Evolutionary conservation across 805 yeast genomes (phyloP), one percentile per base, ranked within the genome.

Genomic region (Hyphopichia homilentoma): DNA sequence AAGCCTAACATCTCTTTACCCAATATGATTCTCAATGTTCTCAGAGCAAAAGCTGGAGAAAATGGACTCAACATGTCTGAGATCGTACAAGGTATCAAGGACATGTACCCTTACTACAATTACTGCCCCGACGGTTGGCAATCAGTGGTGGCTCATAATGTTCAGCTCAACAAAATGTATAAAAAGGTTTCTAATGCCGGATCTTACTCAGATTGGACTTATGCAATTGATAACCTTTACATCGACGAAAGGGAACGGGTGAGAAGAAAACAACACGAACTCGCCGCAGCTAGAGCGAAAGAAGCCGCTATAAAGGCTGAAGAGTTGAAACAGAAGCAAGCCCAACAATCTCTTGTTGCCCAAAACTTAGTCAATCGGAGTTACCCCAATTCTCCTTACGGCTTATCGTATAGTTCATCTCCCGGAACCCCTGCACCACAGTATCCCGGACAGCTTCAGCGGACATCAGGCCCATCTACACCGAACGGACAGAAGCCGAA

Each of bases 81-180:
- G 41, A 86, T 93, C 28, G 83, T 87, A 57, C 83, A 82, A 33
- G 85, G 87, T 1, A 88, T 93, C 30, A 84, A 84, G 56, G 94
- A 85, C 27, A 57, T 84, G 8, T 90, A 83, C 58, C 97, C 97
- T 2, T 93, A 85, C 62, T 93, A 86, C 61, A 75, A 81, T 47
- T 90, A 86, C 59, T 89, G 97, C 48, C 90, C 95, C 0, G 95
- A 88, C 56, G 97, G 97, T 3, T 93, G 98, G 98, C 98, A 93
- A 61, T 82, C 85, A 50, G 79, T 94, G 0, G 95, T 93, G 13
- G 75, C 94, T 32, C 98, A 93, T 60, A 89, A 88, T 48, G 67
- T 93, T 24, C 82, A 90, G 15, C 68, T 87, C 44, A 88, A 88
- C 59, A 87, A 86, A 59, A 80, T 90, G 5, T 93, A 90, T 63